A percentile compares a stretch with the other conserved stretches of the same genome.
phyloP scores from a whole-genome alignment of 495 filamentous ascomycete genomes.

The Aspergillus olivimuriae region DNA sequence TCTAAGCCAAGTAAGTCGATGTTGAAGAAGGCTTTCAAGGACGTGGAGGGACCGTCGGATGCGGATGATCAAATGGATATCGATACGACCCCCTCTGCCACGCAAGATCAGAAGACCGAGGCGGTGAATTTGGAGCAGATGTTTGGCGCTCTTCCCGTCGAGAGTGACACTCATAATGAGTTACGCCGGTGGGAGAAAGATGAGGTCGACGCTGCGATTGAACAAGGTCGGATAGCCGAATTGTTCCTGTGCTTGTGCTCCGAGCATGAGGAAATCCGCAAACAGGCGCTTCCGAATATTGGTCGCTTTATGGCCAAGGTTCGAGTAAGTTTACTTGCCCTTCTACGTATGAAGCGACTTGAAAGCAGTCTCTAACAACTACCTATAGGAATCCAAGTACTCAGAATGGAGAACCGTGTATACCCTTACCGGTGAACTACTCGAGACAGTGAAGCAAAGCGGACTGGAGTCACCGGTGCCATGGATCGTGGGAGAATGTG shows the following conservation, averaged over 20 bases:
- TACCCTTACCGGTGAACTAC: slow-evolving; percentile 68
- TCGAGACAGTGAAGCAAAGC: slow-evolving; percentile 57
- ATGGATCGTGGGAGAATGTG: slow-evolving; percentile 66
- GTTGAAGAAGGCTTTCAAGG: slow-evolving; percentile 39
- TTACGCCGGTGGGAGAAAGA: slow-evolving; percentile 63
- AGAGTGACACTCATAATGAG: slow-evolving; percentile 36
- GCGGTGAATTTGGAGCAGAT: slow-evolving; percentile 34
- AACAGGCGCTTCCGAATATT: slow-evolving; percentile 65
- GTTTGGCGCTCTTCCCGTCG: slow-evolving; percentile 34
- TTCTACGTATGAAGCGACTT: too few species aligned
- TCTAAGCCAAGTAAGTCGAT: slow-evolving; percentile 29
- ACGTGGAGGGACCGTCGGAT: slow-evolving; percentile 15
- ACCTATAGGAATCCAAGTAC: slow-evolving; percentile 52
- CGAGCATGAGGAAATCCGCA: slow-evolving; percentile 62
- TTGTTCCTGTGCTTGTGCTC: slow-evolving; percentile 72
- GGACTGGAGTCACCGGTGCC: slow-evolving; percentile 58
- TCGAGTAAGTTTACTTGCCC: slow-evolving; percentile 40
- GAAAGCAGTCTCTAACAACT: slow-evolving; percentile 3
- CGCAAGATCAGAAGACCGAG: slow-evolving; percentile 7
- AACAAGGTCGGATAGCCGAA: slow-evolving; percentile 60
- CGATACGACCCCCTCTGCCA: slow-evolving; percentile 9
- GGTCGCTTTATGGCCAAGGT: slow-evolving; percentile 59
- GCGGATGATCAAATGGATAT: slow-evolving; percentile 18
- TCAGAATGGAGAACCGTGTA: slow-evolving; percentile 69
- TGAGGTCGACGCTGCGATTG: slow-evolving; percentile 64